phyloP scores from a whole-genome alignment of 2,329 filamentous ascomycete species.

The Colletotrichum destructivum region DNA sequence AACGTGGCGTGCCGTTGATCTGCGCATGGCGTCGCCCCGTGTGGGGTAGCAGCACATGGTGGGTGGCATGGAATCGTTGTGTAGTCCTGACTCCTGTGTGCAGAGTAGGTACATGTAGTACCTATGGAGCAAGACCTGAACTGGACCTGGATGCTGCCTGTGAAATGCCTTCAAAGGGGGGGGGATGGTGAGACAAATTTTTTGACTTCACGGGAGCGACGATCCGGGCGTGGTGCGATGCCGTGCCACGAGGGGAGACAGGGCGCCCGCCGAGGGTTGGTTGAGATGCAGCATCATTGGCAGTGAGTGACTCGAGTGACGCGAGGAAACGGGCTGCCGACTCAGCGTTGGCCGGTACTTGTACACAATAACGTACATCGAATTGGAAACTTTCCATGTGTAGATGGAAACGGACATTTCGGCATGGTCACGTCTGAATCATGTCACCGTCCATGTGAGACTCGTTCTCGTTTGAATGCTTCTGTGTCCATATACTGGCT shows the following conservation, averaged over 20 bases:
- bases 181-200: background rate
- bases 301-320: background rate
- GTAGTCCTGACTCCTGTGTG: too few species aligned
- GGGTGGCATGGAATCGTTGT: background rate
- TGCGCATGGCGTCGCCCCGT: background rate
- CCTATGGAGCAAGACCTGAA: too few species aligned
- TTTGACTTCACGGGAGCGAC: background rate
- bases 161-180: background rate
- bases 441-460: background rate
- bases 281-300: background rate
- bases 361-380: background rate
- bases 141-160: background rate
- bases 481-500: background rate
- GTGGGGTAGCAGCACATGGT: background rate
- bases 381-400: background rate
- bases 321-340: background rate
- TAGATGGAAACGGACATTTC: background rate
- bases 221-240: background rate
- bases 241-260: conserved; percentile 2
- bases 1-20: background rate
- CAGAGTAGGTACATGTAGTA: too few species aligned
- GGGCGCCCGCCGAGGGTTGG: background rate
- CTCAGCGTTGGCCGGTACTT: background rate
- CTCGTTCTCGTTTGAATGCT: background rate
- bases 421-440: background rate